Percentiles rank a stretch among this genome's conserved stretches.
Evolutionary conservation across 202 grass and related monocot species (phyloP).

Genomic region (Elaeis oleifera): DNA sequence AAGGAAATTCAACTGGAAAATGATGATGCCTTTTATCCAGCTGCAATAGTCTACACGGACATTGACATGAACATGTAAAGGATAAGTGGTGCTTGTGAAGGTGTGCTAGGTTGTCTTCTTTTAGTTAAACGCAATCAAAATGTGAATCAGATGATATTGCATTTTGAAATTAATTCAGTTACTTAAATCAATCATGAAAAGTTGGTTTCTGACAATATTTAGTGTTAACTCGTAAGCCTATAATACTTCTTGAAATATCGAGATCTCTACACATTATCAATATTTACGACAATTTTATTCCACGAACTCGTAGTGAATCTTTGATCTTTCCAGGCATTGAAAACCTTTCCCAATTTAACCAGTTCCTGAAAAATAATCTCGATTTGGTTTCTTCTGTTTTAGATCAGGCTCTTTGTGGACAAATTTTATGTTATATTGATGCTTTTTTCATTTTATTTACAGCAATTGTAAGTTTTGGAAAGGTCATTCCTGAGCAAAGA

Average conservation of each 20-base stretch:
- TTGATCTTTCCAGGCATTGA: slow-evolving; percentile 48
- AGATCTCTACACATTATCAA: slow-evolving; percentile 1
- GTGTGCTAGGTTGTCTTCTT: too few species aligned
- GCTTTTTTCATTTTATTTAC: slow-evolving; percentile 13
- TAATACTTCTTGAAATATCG: not conserved
- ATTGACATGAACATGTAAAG: too few species aligned
- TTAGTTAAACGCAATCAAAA: too few species aligned
- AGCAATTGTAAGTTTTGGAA: slow-evolving; percentile 76
- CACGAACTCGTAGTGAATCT: not conserved
- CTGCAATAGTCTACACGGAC: too few species aligned
- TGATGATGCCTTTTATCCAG: too few species aligned
- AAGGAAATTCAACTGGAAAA: too few species aligned
- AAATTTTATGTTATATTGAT: not conserved
- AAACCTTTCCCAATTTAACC: slow-evolving; percentile 50
- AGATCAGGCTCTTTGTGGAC: not conserved
- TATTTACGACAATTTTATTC: not conserved
- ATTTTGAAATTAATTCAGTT: too few species aligned
- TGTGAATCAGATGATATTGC: too few species aligned
- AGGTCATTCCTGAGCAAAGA: slow-evolving; percentile 64
- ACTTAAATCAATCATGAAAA: not conserved
- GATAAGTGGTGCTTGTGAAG: too few species aligned
- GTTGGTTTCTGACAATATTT: not conserved
- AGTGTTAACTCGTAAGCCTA: too few species aligned
- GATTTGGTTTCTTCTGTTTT: not conserved
- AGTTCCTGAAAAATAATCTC: slow-evolving; percentile 70